These are phyloP conservation scores for Candida buenavistaensis DNA, from an alignment of 1,139 yeast species.

Conservation along the genomic window DNA sequence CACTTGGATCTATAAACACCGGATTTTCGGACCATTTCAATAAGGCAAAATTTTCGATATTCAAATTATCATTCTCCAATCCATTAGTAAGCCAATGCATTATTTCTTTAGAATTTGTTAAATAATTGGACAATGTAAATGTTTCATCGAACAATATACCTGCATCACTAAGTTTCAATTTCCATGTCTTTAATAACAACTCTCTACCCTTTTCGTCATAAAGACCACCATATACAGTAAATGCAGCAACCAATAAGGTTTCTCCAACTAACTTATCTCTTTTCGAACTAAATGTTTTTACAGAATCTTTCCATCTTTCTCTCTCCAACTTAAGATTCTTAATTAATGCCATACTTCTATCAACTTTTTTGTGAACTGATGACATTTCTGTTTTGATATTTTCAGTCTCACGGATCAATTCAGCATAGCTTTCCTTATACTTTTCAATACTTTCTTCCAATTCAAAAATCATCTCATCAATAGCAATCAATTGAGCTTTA, in stretches of 20 bases:
- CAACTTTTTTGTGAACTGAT: constrained; percentile 59
- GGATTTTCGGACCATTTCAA: constrained; percentile 46
- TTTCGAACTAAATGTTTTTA: constrained; percentile 48
- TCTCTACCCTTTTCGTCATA: constrained; percentile 55
- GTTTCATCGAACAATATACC: constrained; percentile 44
- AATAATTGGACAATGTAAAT: constrained; percentile 32
- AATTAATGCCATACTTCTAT: constrained; percentile 61
- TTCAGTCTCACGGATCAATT: constrained; percentile 76
- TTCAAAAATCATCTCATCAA: constrained; percentile 79
- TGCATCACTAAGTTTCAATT: constrained; percentile 30
- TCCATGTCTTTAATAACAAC: constrained; percentile 42
- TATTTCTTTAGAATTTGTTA: constrained; percentile 39
- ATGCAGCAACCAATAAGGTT: constrained; percentile 62
- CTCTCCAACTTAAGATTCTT: constrained; percentile 68
- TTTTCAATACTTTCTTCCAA: constrained; percentile 66
- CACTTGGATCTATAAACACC: constrained; percentile 73
- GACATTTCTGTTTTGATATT: constrained; percentile 69
- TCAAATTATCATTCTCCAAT: constrained; percentile 60
- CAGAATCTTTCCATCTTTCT: constrained; percentile 70
- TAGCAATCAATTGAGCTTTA: constrained; percentile 67
- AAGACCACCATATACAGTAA: constrained; percentile 60
- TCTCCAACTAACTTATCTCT: constrained; percentile 61
- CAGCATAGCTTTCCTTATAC: constrained; percentile 70
- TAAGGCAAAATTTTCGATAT: constrained; percentile 65
- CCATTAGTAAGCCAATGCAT: constrained; percentile 55